Conservation (phyloP, 352 stramenopile genomes). For the Sclerospora graminicola region DNA sequence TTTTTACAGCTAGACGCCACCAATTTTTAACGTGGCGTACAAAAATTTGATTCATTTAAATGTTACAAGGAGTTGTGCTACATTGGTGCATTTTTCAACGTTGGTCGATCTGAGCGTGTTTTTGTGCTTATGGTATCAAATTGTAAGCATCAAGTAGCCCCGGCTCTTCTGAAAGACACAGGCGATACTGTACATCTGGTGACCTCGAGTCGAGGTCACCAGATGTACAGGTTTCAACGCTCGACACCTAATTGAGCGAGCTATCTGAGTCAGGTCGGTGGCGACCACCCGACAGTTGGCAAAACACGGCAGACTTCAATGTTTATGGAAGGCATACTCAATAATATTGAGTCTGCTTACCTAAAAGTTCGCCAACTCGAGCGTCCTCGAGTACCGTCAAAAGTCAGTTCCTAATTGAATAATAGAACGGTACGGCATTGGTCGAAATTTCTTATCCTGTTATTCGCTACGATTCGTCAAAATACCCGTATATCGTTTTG, state of each 20-base stretch:
- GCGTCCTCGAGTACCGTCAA: too few species aligned
- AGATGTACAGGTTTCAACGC: too few species aligned
- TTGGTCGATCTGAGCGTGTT: too few species aligned
- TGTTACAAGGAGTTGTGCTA: neutral
- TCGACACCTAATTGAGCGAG: too few species aligned
- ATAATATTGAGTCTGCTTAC: too few species aligned
- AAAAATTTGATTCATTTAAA: neutral
- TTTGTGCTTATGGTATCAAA: too few species aligned
- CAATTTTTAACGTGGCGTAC: slow-evolving; percentile 27
- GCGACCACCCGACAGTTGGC: slow-evolving; percentile 5
- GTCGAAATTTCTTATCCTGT: slow-evolving; percentile 1
- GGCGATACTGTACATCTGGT: neutral
- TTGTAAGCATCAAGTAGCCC: too few species aligned
- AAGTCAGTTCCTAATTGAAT: neutral
- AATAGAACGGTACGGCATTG: slow-evolving; percentile 9
- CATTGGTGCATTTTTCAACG: neutral
- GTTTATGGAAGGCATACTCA: too few species aligned
- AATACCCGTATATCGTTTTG: neutral
- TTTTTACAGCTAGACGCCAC: slow-evolving; percentile 47
- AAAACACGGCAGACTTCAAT: slow-evolving; percentile 18
- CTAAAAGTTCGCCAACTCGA: neutral
- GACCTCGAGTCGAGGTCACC: too few species aligned
- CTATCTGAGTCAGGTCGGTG: too few species aligned
- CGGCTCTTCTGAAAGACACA: too few species aligned
- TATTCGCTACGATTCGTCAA: slow-evolving; percentile 4